Evolutionary conservation across 768 basidiomycete species (phyloP).

Genomic region (Tylopilus vinaceipallidus): DNA sequence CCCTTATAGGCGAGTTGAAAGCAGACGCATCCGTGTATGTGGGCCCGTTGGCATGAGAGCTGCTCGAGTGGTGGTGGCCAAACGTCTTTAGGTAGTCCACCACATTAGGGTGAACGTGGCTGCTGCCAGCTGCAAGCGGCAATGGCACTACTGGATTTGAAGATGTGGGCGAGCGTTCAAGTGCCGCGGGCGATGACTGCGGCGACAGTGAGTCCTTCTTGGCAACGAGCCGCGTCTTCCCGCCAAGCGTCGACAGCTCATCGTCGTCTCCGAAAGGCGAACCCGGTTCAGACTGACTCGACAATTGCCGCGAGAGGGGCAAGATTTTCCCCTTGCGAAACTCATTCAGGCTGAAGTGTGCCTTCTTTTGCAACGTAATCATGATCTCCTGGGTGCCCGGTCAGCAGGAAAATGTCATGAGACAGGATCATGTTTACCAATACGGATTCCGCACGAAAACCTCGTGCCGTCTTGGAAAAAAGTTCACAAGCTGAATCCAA

Average conservation of each 20-base stretch:
- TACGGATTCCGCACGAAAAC: slow-evolving; percentile 64
- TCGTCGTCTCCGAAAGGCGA: slow-evolving; percentile 55
- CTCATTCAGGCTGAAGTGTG: slow-evolving; percentile 62
- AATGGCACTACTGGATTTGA: slow-evolving; percentile 72
- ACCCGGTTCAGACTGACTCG: slow-evolving; percentile 38
- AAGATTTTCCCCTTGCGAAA: slow-evolving; percentile 57
- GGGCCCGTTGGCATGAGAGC: slow-evolving; percentile 21
- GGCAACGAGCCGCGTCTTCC: slow-evolving; percentile 62
- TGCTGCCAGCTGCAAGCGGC: slow-evolving; percentile 51
- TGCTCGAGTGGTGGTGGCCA: slow-evolving; percentile 24
- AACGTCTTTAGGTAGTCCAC: slow-evolving; percentile 71
- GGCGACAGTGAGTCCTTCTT: slow-evolving; percentile 60
- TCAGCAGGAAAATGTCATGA: slow-evolving; percentile 12
- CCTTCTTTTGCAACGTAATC: slow-evolving; percentile 61
- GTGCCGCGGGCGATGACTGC: slow-evolving; percentile 35
- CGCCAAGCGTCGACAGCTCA: slow-evolving; percentile 61
- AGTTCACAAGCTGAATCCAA: slow-evolving; percentile 74
- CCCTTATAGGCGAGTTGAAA: slow-evolving; percentile 27
- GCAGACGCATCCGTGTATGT: slow-evolving; percentile 24
- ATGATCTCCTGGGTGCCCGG: slow-evolving; percentile 51
- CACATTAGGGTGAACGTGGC: slow-evolving; percentile 59
- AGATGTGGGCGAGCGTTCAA: slow-evolving; percentile 69
- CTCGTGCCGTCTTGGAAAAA: slow-evolving; percentile 65
- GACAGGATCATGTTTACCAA: slow-evolving; percentile 41
- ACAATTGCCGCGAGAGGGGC: slow-evolving; percentile 36